A percentile compares a stretch with the other conserved stretches of the same genome.
phyloP scores from a whole-genome alignment of 192 early-diverging fungal genomes.

The Globomyces pollinis-pini region DNA sequence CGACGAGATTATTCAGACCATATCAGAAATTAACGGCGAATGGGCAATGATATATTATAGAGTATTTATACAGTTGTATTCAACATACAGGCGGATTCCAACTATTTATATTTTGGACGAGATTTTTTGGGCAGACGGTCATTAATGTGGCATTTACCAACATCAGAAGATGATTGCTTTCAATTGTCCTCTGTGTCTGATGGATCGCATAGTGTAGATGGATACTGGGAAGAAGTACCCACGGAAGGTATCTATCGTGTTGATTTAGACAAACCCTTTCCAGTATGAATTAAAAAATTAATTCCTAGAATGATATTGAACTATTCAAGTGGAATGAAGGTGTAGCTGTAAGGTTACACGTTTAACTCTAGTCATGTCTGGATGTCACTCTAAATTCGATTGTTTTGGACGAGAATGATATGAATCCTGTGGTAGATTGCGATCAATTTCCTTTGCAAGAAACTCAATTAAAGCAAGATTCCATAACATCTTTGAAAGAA shows the following conservation, averaged over 20 bases:
- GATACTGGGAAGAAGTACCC: constrained; percentile 64
- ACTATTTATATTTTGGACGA: constrained; percentile 68
- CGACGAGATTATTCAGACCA: constrained; percentile 16
- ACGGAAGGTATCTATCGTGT: constrained; percentile 71
- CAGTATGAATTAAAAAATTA: constrained; percentile 7
- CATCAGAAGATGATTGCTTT: constrained; percentile 4
- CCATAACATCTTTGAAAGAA: not conserved
- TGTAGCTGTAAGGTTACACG: not conserved
- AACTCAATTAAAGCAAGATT: not conserved
- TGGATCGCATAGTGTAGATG: constrained; percentile 24
- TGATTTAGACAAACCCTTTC: constrained; percentile 27
- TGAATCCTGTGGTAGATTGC: not conserved
- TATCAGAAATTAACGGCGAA: constrained; percentile 64
- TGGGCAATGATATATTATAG: constrained; percentile 73
- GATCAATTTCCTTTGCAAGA: not conserved
- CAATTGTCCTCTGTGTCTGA: constrained; percentile 22
- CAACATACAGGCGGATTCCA: constrained; percentile 9
- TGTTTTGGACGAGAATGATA: not conserved
- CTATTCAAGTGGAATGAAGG: not conserved
- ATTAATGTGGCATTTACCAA: constrained; percentile 55
- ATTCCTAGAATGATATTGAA: not conserved
- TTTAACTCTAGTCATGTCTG: no score
- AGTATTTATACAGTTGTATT: no score
- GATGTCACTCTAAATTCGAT: not conserved
- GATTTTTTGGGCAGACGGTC: constrained; percentile 84